A percentile compares a stretch with the other conserved stretches of the same genome.
Conservation (phyloP, 2,329 filamentous ascomycete species). For the Cephalotrichum gorgonifer region DNA sequence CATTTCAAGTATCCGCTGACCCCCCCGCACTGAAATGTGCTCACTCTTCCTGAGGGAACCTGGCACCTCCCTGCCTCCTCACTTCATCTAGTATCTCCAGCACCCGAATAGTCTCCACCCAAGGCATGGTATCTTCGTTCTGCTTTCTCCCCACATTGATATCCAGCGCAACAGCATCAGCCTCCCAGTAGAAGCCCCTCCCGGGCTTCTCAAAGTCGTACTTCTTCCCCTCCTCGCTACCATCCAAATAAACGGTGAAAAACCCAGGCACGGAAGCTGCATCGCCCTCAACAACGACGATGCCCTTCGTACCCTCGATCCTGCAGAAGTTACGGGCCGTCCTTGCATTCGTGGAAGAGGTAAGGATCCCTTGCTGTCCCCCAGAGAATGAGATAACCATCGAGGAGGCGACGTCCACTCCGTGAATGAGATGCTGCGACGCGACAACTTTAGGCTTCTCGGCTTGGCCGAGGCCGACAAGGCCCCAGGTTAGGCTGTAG, state of each 20-base stretch:
- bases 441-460: constrained; percentile 23
- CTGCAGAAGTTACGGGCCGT: constrained; percentile 19
- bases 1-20: no score
- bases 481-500: constrained; percentile 30
- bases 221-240: constrained; percentile 16
- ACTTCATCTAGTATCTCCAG: constrained; percentile 38
- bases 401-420: constrained; percentile 23
- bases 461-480: constrained; percentile 21
- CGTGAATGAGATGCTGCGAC: constrained; percentile 21
- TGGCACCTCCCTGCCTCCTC: constrained; percentile 19
- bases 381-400: constrained; percentile 27
- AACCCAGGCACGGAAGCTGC: constrained; percentile 19
- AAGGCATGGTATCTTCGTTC: constrained; percentile 31
- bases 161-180: constrained; percentile 29
- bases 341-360: constrained; percentile 21
- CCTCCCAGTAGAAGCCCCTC: constrained; percentile 32
- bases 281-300: constrained; percentile 23
- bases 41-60: constrained; percentile 16
- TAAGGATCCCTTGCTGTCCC: constrained; percentile 29
- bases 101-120: constrained; percentile 31
- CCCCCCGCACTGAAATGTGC: no score
- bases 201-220: constrained; percentile 25
- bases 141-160: constrained; percentile 24
- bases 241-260: constrained; percentile 23
- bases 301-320: constrained; percentile 28